phyloP scores from a whole-genome alignment of 495 filamentous ascomycete species.

The Penicillium fimorum region DNA sequence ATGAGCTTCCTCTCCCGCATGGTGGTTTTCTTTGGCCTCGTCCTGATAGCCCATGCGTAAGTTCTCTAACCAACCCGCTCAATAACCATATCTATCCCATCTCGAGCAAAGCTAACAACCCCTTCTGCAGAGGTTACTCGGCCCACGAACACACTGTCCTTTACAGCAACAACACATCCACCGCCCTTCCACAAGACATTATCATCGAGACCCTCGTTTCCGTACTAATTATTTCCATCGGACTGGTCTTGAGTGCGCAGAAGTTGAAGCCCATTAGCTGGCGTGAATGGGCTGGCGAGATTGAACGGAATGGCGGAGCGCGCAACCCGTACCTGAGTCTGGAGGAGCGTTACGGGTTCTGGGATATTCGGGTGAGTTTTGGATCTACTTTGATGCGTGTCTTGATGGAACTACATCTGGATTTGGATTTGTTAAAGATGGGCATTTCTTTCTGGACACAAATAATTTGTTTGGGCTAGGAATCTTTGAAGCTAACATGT shows the following conservation, averaged over 20 bases:
- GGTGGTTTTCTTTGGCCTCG: slow-evolving; percentile 60
- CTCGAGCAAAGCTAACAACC: slow-evolving; percentile 4
- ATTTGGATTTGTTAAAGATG: background rate
- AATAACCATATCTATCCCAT: background rate
- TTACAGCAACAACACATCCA: slow-evolving; percentile 55
- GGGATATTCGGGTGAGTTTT: slow-evolving; percentile 62
- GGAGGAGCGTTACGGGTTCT: slow-evolving; percentile 65
- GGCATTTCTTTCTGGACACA: slow-evolving; percentile 2
- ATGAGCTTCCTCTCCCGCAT: slow-evolving; percentile 69
- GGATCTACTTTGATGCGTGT: slow-evolving; percentile 35
- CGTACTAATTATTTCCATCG: slow-evolving; percentile 64
- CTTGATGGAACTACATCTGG: slow-evolving; percentile 17
- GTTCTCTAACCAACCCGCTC: slow-evolving; percentile 17
- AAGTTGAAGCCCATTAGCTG: slow-evolving; percentile 75
- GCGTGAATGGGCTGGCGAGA: slow-evolving; percentile 79
- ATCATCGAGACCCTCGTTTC: slow-evolving; percentile 62
- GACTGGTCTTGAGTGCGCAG: slow-evolving; percentile 67
- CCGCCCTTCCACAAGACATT: slow-evolving; percentile 67
- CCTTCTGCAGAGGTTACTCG: slow-evolving; percentile 67
- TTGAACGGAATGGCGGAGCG: slow-evolving; percentile 64
- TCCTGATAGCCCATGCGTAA: slow-evolving; percentile 74
- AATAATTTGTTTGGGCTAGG: background rate
- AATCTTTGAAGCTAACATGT: slow-evolving; percentile 10
- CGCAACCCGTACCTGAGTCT: slow-evolving; percentile 50
- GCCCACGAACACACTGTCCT: slow-evolving; percentile 79